Evolutionary conservation across 179 eudicot genomes (phyloP).

Genomic region (Nepenthes alata): DNA sequence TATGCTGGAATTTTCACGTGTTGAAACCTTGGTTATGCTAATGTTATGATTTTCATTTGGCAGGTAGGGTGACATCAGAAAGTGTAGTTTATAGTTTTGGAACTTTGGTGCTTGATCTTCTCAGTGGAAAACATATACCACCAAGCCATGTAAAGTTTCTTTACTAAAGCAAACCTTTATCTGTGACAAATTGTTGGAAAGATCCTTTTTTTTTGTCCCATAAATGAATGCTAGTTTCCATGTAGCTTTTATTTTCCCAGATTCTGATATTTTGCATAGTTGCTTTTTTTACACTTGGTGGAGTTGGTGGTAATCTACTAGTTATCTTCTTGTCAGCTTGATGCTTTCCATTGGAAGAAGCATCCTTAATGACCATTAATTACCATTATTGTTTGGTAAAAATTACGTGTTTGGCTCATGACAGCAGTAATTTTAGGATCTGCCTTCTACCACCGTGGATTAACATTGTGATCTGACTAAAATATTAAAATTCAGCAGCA

Average conservation of each 20-base stretch:
- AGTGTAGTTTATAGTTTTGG: constrained; percentile 46
- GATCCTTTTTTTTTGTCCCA: not conserved
- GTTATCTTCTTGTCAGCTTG: not conserved
- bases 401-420: too few relatives aligned
- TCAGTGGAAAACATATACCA: constrained; percentile 59
- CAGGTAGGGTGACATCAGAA: constrained; percentile 37
- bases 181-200: not conserved
- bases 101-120: constrained; percentile 38
- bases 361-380: too few relatives aligned
- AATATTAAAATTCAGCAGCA: too few relatives aligned
- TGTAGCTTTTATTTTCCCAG: too few relatives aligned
- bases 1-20: not conserved
- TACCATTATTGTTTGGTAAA: too few relatives aligned
- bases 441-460: too few relatives aligned
- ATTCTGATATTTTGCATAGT: not conserved
- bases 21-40: not conserved
- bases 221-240: not conserved
- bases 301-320: too few relatives aligned
- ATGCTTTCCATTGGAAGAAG: not conserved
- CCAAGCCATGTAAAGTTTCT: not conserved
- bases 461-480: too few relatives aligned
- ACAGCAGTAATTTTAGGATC: too few relatives aligned
- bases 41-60: constrained; percentile 7
- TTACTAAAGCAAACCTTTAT: not conserved
- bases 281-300: not conserved